A percentile compares a stretch with the other conserved stretches of the same genome.
Conservation (phyloP, 2,329 filamentous ascomycete species). For the Fusarium mexicanum region DNA sequence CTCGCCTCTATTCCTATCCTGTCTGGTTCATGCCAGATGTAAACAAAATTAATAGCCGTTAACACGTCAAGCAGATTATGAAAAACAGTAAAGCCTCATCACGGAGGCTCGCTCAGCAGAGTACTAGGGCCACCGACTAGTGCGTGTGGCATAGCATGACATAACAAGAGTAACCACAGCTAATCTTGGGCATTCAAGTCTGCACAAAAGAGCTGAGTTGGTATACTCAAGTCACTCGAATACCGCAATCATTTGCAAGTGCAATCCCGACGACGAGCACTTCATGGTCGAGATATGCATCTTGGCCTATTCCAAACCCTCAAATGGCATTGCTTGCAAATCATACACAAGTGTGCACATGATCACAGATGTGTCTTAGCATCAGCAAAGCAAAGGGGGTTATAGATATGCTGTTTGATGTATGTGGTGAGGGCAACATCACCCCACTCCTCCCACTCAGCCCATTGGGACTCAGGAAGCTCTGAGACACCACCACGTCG, state of each 20-base stretch:
- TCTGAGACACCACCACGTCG: conserved; percentile 81
- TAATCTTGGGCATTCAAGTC: conserved; percentile 17
- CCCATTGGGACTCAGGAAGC: conserved; percentile 74
- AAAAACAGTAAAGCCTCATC: conserved; percentile 34
- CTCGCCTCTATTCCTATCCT: conserved; percentile 33
- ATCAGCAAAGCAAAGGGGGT: conserved; percentile 60
- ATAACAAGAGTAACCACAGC: background rate
- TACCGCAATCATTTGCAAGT: conserved; percentile 30
- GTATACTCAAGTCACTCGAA: conserved; percentile 27
- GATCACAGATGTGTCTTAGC: conserved; percentile 44
- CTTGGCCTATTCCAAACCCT: background rate
- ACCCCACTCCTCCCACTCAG: conserved; percentile 78
- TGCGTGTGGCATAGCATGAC: conserved; percentile 24
- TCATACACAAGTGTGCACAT: conserved; percentile 33
- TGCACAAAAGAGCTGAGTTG: background rate
- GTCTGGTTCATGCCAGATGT: conserved; percentile 25
- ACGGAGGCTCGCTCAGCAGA: conserved; percentile 37
- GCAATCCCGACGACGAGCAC: conserved; percentile 34
- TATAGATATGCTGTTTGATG: conserved; percentile 70
- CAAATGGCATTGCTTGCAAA: conserved; percentile 1
- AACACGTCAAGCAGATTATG: conserved; percentile 42
- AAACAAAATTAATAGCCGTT: conserved; percentile 43
- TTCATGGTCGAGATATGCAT: conserved; percentile 30
- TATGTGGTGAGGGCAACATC: conserved; percentile 68
- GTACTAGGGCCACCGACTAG: conserved; percentile 30